Conservation (phyloP, 129 eudicot genomes). For the Pittosporum tobira region DNA sequence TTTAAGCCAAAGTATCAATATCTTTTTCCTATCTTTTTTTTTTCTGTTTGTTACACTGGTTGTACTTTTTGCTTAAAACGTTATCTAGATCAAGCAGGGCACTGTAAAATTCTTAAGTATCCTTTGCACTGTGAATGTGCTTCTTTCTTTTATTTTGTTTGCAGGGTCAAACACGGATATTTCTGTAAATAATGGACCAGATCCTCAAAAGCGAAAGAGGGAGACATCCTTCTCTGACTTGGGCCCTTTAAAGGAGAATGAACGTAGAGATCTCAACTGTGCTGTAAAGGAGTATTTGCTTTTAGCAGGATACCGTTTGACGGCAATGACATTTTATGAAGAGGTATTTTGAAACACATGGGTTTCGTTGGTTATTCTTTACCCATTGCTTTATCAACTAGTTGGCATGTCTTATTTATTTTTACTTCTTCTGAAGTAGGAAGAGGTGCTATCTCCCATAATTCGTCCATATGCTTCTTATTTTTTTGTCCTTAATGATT, state of each 20-base stretch:
- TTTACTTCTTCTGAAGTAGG: constrained; percentile 5
- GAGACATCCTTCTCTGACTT: constrained; percentile 52
- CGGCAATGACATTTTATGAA: constrained; percentile 97
- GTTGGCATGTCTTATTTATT: constrained; percentile 4
- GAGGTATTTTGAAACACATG: constrained; percentile 48
- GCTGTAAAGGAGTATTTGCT: constrained; percentile 93
- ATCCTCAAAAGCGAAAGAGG: constrained; percentile 41
- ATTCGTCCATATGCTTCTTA: neutral
- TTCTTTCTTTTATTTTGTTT: constrained; percentile 15
- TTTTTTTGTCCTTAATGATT: neutral
- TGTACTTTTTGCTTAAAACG: neutral
- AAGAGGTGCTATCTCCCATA: neutral
- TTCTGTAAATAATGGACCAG: constrained; percentile 33
- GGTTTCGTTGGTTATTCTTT: neutral
- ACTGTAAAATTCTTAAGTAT: neutral
- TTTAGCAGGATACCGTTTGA: constrained; percentile 93
- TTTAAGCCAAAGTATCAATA: neutral
- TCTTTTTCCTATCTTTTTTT: neutral
- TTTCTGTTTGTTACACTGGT: too few relatives aligned
- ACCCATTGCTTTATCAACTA: constrained; percentile 2
- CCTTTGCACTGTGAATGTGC: constrained; percentile 12
- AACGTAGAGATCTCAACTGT: constrained; percentile 84
- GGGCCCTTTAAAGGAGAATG: constrained; percentile 88
- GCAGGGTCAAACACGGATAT: constrained; percentile 39
- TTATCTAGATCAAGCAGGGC: neutral